Evolutionary conservation across 306 rosid genomes (phyloP), one percentile per base, ranked within the genome.

Genomic region (Lupinus albus): DNA sequence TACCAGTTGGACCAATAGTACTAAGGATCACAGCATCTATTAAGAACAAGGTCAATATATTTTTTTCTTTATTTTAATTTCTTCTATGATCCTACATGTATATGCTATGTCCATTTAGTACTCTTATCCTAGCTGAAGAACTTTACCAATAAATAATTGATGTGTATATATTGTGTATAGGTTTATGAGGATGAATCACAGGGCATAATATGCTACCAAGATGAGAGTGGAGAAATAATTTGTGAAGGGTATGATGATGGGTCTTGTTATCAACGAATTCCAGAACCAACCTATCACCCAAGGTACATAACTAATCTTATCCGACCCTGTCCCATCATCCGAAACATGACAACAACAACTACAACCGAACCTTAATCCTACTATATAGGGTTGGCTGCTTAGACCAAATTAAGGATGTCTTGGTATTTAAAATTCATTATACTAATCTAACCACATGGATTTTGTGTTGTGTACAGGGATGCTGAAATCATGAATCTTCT

Each of bases 241-340:
- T 93, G 99, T 55, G 97, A 93, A 86, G 99, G 91, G n/a, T 86
- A 70, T 28, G 97, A 89, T 70, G 99, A 93, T 72, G 94, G 93
- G 20, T 96, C 97, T 79, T 82, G 87, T 36, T 82, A 81, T 75
- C 85, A 84, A 64, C 86, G 51, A 67, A 60, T 76, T 64, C 80
- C 88, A 20, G 81, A 64, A 50, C 73, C 83, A 74, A 21, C 64
- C 54, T 64, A 62, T 62, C 79, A 70, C 7, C 36, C 78, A 68
- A 87, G 91, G 96, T 88, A 67, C 20, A 62, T 20, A 32, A 4
- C 7, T 33, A 33, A 15, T 35, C 18, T 36, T 39, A 13, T 6
- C 53, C 55, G 25, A 42, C 8, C 13, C 33, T 13, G 44, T 10
- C 47, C 36, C 38, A 4, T 25, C 70, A 25, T 53, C 17, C 17